These are phyloP conservation scores for Hibiscus tridactylites DNA, from an alignment of 345 rosid genomes.

Conservation along the genomic window DNA sequence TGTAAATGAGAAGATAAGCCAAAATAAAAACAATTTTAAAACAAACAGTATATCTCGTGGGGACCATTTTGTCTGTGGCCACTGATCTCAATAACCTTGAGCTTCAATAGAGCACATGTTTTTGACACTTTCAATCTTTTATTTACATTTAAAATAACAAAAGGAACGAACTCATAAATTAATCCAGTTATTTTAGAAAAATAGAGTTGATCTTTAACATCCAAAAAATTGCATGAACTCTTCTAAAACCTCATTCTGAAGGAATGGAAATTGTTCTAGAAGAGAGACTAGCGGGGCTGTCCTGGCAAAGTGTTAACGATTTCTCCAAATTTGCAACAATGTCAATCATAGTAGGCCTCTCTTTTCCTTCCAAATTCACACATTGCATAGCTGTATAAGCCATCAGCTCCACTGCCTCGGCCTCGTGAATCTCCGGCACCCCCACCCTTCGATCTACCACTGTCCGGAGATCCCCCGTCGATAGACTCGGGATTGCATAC, in stretches of 20 bases:
- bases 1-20: too few species aligned
- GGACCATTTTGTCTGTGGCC: too few species aligned
- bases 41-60: too few species aligned
- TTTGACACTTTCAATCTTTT: too few species aligned
- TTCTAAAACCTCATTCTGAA: slow-evolving; percentile 21
- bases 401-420: slow-evolving; percentile 37
- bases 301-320: slow-evolving; percentile 35
- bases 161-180: too few species aligned
- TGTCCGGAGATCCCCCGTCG: slow-evolving; percentile 21
- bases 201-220: too few species aligned
- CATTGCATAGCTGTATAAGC: slow-evolving; percentile 37
- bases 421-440: slow-evolving; percentile 25
- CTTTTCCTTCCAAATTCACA: slow-evolving; percentile 43
- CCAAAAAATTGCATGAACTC: too few species aligned
- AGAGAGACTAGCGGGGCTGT: slow-evolving; percentile 16
- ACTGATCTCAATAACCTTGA: too few species aligned
- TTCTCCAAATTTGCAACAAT: slow-evolving; percentile 46
- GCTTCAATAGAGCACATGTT: too few species aligned
- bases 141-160: too few species aligned
- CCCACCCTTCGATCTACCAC: slow-evolving; percentile 44
- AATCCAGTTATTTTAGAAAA: too few species aligned
- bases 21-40: too few species aligned
- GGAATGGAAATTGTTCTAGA: slow-evolving; percentile 17
- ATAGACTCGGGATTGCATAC: slow-evolving; percentile 26
- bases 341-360: slow-evolving; percentile 41